Base-by-base conservation (phyloP, 2,329 filamentous ascomycete species). In the Fusarium zealandicum region DNA sequence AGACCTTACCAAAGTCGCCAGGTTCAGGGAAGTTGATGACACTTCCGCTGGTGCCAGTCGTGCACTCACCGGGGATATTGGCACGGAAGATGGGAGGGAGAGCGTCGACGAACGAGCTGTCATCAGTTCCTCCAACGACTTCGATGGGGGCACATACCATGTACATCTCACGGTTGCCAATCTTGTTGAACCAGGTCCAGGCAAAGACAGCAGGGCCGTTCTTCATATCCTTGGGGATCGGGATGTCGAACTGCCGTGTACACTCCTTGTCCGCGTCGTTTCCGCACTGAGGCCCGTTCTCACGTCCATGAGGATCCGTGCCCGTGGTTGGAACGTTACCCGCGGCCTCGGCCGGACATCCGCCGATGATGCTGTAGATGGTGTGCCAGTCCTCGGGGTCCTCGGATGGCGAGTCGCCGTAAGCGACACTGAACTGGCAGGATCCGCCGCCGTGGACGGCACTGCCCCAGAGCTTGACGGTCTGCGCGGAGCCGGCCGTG, bases 121-220 rank as follows among this genome's bases (percentile, higher is more conserved):
- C 73, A 40, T 60, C 65, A 31, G 69, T 68, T 22, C 74, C 72
- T 11, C 73, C 73, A 31, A 72, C 72, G 63, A 92, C 85, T 51
- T 82, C 84, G 63, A 93, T 82, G 37, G 83, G 79, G 1, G 90
- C 89, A 69, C 90, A 95, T 74, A 90, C 90, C 88, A 92, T 92
- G 81, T 95, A 95, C 83, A 90, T 90, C 72, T 93, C 90, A 25
- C 90, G 82, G 73, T 92, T 92, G 13, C 90, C 90, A 30, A 89
- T 74, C 62, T 86, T 79, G 78, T 92, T 92, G 76, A 90, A 88
- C 88, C 88, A 90, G 13, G 85, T 87, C 90, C 90, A 93, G 14
- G 85, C 85, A 41, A 93, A 82, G 14, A 93, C 71, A 36, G 86
- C 88, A 16, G 85, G 81, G 71, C 73, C 78, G 58, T 69, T 69